Percentiles rank a stretch among this genome's conserved stretches.
Conservation (phyloP, 345 rosid species). For the Murraya koenigii region DNA sequence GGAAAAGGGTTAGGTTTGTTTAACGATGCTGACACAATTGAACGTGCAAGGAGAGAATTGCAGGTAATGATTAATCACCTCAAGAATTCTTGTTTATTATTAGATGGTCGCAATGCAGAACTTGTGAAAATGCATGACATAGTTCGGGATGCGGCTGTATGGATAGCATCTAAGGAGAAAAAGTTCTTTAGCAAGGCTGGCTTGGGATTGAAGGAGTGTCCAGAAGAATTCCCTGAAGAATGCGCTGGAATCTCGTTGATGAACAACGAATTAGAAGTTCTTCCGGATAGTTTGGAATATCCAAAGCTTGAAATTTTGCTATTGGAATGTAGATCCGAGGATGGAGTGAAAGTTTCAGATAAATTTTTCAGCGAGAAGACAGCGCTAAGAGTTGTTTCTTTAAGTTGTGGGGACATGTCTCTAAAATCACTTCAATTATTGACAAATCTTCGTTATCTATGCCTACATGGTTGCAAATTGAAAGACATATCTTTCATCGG, state of each 20-base stretch:
- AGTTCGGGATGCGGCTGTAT: neutral
- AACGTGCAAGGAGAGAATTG: neutral
- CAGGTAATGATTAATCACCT: neutral
- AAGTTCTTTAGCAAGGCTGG: neutral
- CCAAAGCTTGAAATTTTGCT: neutral
- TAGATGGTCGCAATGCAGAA: neutral
- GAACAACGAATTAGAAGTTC: neutral
- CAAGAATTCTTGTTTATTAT: too few relatives aligned
- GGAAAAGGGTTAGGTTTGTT: too few relatives aligned
- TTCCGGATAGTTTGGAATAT: neutral
- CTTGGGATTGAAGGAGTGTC: neutral
- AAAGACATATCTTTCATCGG: neutral
- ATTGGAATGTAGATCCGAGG: accelerated
- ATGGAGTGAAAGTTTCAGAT: neutral
- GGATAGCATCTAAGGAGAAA: neutral
- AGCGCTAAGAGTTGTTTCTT: neutral
- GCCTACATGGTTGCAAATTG: neutral
- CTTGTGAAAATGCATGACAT: neutral
- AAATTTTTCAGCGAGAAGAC: neutral
- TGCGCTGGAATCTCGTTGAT: neutral
- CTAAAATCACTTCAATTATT: neutral
- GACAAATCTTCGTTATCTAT: neutral
- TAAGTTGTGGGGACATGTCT: neutral
- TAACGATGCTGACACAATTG: neutral
- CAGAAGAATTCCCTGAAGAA: neutral